Conservation (phyloP, 108 stramenopile genomes). For the Seminavis robusta region DNA sequence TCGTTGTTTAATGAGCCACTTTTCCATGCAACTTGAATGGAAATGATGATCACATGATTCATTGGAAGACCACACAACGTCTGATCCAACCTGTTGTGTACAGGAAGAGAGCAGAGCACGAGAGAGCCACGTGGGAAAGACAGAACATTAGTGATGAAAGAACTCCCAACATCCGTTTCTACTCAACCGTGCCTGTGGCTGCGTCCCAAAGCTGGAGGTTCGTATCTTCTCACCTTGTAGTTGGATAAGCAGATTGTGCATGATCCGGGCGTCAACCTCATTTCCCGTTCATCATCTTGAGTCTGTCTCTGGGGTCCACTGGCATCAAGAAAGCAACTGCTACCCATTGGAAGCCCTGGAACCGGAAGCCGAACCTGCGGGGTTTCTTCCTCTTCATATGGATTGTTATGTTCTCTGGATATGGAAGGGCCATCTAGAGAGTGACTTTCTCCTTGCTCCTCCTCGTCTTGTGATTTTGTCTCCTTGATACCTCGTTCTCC, state of each 20-base stretch:
- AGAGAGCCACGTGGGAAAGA: too few species aligned
- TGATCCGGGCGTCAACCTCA: slow-evolving; percentile 44
- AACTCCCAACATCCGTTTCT: too few species aligned
- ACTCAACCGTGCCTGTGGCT: too few species aligned
- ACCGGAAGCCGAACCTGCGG: background rate
- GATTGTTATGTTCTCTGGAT: background rate
- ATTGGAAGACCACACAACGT: slow-evolving; percentile 73
- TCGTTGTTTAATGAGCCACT: slow-evolving; percentile 67
- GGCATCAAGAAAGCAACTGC: too few species aligned
- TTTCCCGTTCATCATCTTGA: background rate
- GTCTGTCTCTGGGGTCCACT: too few species aligned
- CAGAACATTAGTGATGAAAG: too few species aligned
- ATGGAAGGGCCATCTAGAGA: too few species aligned
- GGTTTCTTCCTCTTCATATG: slow-evolving; percentile 1
- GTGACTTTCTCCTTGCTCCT: background rate
- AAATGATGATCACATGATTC: slow-evolving; percentile 64
- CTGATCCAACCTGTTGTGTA: slow-evolving; percentile 51
- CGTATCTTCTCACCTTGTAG: too few species aligned
- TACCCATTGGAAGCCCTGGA: background rate
- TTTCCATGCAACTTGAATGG: slow-evolving; percentile 71
- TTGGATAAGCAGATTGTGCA: slow-evolving; percentile 73
- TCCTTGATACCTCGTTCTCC: background rate
- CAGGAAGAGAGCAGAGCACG: too few species aligned
- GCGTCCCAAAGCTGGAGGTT: too few species aligned
- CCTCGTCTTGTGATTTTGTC: background rate